Evolutionary conservation across 441 rosid genomes (phyloP), one percentile per base, ranked within the genome.

Genomic region (Bruguiera hainesii): DNA sequence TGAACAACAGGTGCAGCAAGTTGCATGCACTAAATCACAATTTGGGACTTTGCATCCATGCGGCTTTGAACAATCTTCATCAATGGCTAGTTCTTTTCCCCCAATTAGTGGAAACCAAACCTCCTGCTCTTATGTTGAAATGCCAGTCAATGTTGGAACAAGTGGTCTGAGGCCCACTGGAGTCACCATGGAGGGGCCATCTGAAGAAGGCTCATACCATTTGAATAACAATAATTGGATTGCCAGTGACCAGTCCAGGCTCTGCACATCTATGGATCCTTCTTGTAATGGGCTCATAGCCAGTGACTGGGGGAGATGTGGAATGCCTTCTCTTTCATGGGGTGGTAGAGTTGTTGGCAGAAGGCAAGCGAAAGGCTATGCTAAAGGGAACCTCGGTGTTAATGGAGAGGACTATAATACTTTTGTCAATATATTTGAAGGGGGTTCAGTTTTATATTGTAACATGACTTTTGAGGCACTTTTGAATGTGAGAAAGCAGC

Each of bases 331-430:
- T 77, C 81, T 89, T 78, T 82, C 98, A 52, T 91, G 98, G 97
- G 98, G 98, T 79, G 97, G 98, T 68, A 85, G 97, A 80, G 91
- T 88, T 78, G 97, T 91, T 65, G 91, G 94, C n/a, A 82, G 81
- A 72, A 80, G 84, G 75, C 89, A 85, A 77, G 85, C 81, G 56
- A 85, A 82, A 66, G 67, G 81, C 64, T 76, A 69, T 76, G 83
- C 82, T 71, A 73, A 80, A 57, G 88, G 85, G 60, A 87, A 87
- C 77, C 83, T 75, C 50, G 90, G 90, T 65, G 76, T 87, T 79
- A 73, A 66, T 77, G 85, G 84, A 28, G 98, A 91, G 78, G 93
- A 94, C 64, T 84, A 89, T 76, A 89, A 83, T 75, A 85, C 95
- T 60, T 94, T 89, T 63, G 85, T 91, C 52, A 90, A 82, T 73